Base-by-base conservation (phyloP, 495 filamentous ascomycete genomes). In the Aspergillus steynii region DNA sequence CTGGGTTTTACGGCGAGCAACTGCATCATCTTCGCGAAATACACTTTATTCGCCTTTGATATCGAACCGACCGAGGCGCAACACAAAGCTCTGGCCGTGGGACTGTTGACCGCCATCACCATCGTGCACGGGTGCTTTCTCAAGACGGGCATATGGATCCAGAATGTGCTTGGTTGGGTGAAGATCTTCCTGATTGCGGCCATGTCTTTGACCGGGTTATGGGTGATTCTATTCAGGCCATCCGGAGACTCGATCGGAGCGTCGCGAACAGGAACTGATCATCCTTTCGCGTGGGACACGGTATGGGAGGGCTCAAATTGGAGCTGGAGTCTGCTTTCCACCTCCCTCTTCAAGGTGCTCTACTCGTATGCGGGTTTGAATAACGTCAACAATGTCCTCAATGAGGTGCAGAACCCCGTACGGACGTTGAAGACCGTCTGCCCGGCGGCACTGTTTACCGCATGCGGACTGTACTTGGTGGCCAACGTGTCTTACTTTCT, bases 301-400 rank as follows among this genome's bases (percentile, higher is more conserved):
- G 47, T 80, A 8, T 80, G 75, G 75, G 70, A 72, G 50, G 77
- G 70, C 1, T 80, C 77, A 1, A 78, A 80, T 51, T 80, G 76
- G 77, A 77, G 71, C 70, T 68, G 81, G 82, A 68, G 68, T 56
- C 65, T 89, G 7, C 77, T 80, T 3, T 80, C 86, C 29, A 88
- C 87, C 0, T 81, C 88, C 0, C 65, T 92, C 1, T 90, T 91
- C 77, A 91, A 91, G 66, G 85, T 92, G 0, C 82, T 86, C 26
- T 91, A 90, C 56, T 87, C 89, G 1, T 92, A 90, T 60, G 80
- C 87, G 0, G 89, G 88, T 0, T 71, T 89, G 26, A 80, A 71
- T 29, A 92, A 91, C 61, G 77, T 87, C 58, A 90, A 90, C 70
- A 90, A 92, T 59, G 89, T 92, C n/a, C 73, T 93, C 42, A 88